Evolutionary conservation across 2,329 filamentous ascomycete genomes (phyloP), one percentile per base, ranked within the genome.

Genomic region (Malbranchea zuffiana): DNA sequence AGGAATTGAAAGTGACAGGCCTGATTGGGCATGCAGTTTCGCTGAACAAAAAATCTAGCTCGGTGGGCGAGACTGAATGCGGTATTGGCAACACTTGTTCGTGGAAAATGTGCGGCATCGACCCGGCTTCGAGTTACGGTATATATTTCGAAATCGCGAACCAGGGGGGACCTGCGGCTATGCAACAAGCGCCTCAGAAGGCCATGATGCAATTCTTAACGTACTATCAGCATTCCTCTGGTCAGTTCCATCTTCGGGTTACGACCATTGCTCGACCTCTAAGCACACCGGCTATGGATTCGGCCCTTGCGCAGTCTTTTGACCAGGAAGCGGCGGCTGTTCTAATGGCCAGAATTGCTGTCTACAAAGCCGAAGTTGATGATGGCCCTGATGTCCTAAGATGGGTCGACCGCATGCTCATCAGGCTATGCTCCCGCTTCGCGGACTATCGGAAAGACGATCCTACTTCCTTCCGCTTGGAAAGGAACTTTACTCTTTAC

Each of bases 81-180:
- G 90, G 90, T 53, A 95, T 98, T 50, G 90, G 90, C 47, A 96
- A 96, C 57, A 98, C 90, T 1, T 96, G 88, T 62, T 88, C 87
- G 3, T 98, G 90, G 90, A 98, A 98, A 66, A 95, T 98, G 88
- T 96, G 90, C 53, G 87, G 86, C 48, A 95, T 98, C 48, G 87
- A 96, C 51, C 90, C 90, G 7, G 81, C 78, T 38, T 78, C 90
- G 20, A 95, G 86, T 53, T 96, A 96, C 52, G 90, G 86, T 43
- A 74, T 98, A 45, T 98, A 96, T 65, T 98, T 96, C 51, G 90
- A 98, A 61, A 92, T 98, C 55, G 88, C 90, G 31, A 85, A 82
- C 50, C 90, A 96, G 63, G 86, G 85, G 23, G 86, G 86, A 5
- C 82, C 86, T 11, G 73, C 82, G 32, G 78, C 83, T 45, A 82